Conservation (phyloP, 2,329 filamentous ascomycete species). For the Claviceps sp. region DNA sequence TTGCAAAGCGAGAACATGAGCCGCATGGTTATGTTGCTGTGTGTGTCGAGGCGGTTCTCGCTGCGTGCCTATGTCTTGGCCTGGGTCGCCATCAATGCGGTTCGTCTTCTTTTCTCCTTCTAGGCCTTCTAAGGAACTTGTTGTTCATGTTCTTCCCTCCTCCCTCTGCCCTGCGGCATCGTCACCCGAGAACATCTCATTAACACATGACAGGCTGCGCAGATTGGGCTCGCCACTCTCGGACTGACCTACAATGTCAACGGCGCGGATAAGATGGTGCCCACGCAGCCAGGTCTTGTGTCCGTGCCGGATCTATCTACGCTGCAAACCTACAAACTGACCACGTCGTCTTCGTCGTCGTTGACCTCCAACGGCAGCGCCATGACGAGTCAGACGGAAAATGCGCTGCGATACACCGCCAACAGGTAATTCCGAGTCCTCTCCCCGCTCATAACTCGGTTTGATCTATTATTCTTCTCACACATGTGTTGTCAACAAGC, state of each 20-base stretch:
- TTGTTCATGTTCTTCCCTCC: no score
- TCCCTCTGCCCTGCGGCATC: no score
- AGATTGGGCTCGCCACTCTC: slow-evolving; percentile 28
- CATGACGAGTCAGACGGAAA: slow-evolving; percentile 8
- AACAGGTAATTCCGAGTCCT: slow-evolving; percentile 19
- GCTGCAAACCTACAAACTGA: slow-evolving; percentile 19
- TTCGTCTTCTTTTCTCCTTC: slow-evolving; percentile 1
- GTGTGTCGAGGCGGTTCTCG: slow-evolving; percentile 7
- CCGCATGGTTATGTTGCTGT: slow-evolving; percentile 10
- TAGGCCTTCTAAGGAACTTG: no score
- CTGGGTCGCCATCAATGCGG: slow-evolving; percentile 13
- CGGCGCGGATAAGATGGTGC: slow-evolving; percentile 18
- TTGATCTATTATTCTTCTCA: no score
- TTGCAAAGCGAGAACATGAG: slow-evolving; percentile 14
- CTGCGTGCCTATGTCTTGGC: slow-evolving; percentile 11
- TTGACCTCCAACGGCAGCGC: neutral
- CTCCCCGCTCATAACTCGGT: no score
- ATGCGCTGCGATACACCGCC: slow-evolving; percentile 28
- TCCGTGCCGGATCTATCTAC: slow-evolving; percentile 22
- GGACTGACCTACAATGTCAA: slow-evolving; percentile 30
- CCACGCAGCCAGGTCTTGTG: slow-evolving; percentile 21
- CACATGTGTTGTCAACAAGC: neutral
- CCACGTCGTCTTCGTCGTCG: slow-evolving; percentile 7
- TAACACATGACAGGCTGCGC: slow-evolving; percentile 18
- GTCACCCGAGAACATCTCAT: neutral